Conservation (phyloP, 495 filamentous ascomycete species). For the Aspergillus indologenus region DNA sequence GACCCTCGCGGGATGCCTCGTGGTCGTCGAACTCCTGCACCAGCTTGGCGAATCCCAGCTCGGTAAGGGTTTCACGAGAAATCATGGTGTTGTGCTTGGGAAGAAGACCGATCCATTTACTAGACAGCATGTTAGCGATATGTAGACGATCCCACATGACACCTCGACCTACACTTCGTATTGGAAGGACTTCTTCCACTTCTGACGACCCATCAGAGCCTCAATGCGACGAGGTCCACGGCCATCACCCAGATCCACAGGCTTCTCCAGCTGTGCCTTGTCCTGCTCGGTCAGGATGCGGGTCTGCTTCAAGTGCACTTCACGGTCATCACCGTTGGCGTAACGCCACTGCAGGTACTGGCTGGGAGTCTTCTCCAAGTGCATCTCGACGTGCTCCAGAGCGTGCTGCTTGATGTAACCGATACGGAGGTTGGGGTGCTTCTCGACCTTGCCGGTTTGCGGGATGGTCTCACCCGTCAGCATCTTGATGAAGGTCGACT, state of each 20-base stretch:
- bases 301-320: conserved; percentile 96
- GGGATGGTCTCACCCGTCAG: conserved; percentile 95
- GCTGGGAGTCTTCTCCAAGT: conserved; percentile 97
- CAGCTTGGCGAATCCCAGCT: conserved; percentile 85
- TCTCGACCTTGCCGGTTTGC: conserved; percentile 84
- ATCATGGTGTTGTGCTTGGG: conserved; percentile 93
- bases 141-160: neutral
- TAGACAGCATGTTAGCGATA: conserved; percentile 21
- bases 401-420: conserved; percentile 99
- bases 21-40: conserved; percentile 98
- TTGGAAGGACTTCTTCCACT: conserved; percentile 99
- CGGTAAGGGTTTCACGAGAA: conserved; percentile 85
- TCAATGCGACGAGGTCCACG: conserved; percentile 76
- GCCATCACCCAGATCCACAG: conserved; percentile 78
- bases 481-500: conserved; percentile 96
- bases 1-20: conserved; percentile 93
- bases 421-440: conserved; percentile 97
- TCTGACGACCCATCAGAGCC: conserved; percentile 89
- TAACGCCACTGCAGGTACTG: conserved; percentile 99
- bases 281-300: conserved; percentile 84
- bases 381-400: conserved; percentile 98
- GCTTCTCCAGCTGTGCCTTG: conserved; percentile 84
- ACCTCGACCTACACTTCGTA: conserved; percentile 75
- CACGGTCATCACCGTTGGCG: conserved; percentile 91
- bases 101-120: conserved; percentile 82